Evolutionary conservation across 2,329 filamentous ascomycete genomes (phyloP).

Genomic region (Epichloe festucae): DNA sequence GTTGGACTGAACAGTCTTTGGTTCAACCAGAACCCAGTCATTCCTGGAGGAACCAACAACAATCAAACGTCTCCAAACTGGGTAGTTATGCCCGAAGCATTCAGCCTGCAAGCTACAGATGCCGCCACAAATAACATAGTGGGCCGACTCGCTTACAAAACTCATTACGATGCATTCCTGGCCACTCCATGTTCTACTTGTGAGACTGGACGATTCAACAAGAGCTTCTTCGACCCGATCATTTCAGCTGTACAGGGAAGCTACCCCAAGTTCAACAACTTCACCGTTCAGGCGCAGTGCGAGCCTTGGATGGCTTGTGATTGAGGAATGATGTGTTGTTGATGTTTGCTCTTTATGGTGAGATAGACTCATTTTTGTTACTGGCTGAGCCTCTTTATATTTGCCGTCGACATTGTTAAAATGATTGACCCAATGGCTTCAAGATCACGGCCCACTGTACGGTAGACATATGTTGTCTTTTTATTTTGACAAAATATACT

Average conservation of each 20-base stretch:
- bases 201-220: conserved; percentile 22
- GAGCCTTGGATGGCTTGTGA: conserved; percentile 25
- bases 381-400: conserved; percentile 1
- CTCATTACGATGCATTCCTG: conserved; percentile 25
- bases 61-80: conserved; percentile 18
- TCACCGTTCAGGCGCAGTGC: conserved; percentile 24
- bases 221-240: conserved; percentile 24
- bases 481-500: conserved; percentile 4
- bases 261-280: conserved; percentile 25
- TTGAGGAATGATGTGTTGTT: conserved; percentile 7
- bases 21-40: conserved; percentile 26
- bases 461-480: conserved; percentile 7
- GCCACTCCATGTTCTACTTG: conserved; percentile 23
- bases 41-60: conserved; percentile 19
- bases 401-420: neutral
- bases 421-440: conserved; percentile 6
- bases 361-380: neutral
- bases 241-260: conserved; percentile 26
- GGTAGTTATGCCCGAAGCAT: conserved; percentile 27
- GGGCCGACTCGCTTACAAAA: conserved; percentile 24
- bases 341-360: conserved; percentile 2
- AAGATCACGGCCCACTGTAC: conserved; percentile 8
- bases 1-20: conserved; percentile 25
- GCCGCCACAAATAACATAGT: conserved; percentile 19
- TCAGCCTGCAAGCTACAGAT: conserved; percentile 22